These are phyloP conservation scores for Candida vaughaniae DNA, from an alignment of 805 yeast genomes.

Conservation along the genomic window DNA sequence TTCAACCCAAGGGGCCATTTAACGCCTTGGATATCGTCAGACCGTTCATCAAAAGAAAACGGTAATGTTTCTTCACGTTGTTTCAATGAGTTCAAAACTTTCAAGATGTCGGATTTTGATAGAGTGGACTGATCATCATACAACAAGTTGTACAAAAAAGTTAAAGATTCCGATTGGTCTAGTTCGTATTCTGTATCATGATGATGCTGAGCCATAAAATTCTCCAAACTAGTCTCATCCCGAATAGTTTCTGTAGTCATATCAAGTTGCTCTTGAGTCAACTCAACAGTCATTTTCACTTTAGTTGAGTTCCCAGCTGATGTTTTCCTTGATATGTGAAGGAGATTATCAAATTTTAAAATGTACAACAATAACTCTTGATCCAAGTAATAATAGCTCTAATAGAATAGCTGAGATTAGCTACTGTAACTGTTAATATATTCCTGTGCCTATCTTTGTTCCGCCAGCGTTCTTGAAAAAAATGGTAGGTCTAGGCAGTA, in stretches of 20 bases:
- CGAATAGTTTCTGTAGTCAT: slow-evolving; percentile 4
- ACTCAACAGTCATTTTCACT: slow-evolving; percentile 9
- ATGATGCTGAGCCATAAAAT: background rate
- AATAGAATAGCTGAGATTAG: too few relatives aligned
- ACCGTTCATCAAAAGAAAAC: slow-evolving; percentile 19
- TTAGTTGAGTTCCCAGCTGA: too few relatives aligned
- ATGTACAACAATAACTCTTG: too few relatives aligned
- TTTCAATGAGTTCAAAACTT: slow-evolving; percentile 34
- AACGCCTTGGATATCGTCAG: slow-evolving; percentile 35
- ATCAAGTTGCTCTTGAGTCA: slow-evolving; percentile 8
- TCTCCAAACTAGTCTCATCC: background rate
- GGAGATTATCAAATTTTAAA: too few relatives aligned
- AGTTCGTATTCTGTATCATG: slow-evolving; percentile 33
- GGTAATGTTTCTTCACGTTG: slow-evolving; percentile 35
- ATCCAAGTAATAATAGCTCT: too few relatives aligned
- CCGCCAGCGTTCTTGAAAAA: too few relatives aligned
- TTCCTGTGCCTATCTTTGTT: too few relatives aligned
- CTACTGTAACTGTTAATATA: too few relatives aligned
- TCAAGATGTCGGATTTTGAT: slow-evolving; percentile 35
- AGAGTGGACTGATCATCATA: slow-evolving; percentile 35
- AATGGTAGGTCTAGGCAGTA: too few relatives aligned
- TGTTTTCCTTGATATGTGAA: too few relatives aligned
- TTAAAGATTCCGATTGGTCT: slow-evolving; percentile 40
- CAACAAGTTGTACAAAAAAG: slow-evolving; percentile 38
- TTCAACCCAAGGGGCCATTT: slow-evolving; percentile 33